Evolutionary conservation across 2,329 filamentous ascomycete genomes (phyloP).

Genomic region (Chrysoporthe deuterocubensis): DNA sequence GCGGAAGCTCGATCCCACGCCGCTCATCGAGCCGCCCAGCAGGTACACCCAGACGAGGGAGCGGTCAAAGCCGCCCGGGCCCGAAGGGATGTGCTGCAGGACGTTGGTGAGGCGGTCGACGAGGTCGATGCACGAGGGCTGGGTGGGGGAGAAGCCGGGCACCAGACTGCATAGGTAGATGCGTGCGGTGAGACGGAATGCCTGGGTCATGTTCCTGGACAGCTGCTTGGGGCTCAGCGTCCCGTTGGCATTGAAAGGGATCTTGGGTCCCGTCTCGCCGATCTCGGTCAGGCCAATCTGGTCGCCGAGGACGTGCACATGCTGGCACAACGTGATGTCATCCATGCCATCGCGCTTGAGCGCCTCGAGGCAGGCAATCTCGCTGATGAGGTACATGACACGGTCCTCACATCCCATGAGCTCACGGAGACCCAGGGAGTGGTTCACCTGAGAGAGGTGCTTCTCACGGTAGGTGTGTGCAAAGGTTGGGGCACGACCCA

Average conservation of each 20-base stretch:
- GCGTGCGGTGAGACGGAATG: constrained; percentile 89
- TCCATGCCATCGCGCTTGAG: constrained; percentile 84
- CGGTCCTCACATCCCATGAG: constrained; percentile 97
- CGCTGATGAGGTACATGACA: constrained; percentile 97
- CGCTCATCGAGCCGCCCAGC: constrained; percentile 79
- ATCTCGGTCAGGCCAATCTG: constrained; percentile 84
- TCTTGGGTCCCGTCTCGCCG: constrained; percentile 60
- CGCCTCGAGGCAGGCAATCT: constrained; percentile 93
- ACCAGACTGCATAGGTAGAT: constrained; percentile 97
- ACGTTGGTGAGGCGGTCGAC: constrained; percentile 77
- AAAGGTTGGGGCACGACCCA: constrained; percentile 82
- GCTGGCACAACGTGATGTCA: constrained; percentile 82
- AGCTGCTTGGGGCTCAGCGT: constrained; percentile 82
- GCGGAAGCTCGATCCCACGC: constrained; percentile 75
- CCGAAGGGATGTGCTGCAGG: constrained; percentile 81
- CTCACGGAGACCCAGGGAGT: constrained; percentile 76
- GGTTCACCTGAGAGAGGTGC: constrained; percentile 70
- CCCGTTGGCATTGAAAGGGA: constrained; percentile 69
- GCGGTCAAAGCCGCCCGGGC: constrained; percentile 82
- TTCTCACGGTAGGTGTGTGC: constrained; percentile 96
- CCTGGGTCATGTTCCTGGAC: constrained; percentile 83
- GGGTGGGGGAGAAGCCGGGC: constrained; percentile 79
- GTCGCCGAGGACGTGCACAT: constrained; percentile 84
- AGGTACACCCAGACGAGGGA: constrained; percentile 93
- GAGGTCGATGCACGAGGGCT: constrained; percentile 74